A percentile compares a stretch with the other conserved stretches of the same genome.
Conservation (phyloP, 163 green algal genomes). For the Scenedesmus sp. region DNA sequence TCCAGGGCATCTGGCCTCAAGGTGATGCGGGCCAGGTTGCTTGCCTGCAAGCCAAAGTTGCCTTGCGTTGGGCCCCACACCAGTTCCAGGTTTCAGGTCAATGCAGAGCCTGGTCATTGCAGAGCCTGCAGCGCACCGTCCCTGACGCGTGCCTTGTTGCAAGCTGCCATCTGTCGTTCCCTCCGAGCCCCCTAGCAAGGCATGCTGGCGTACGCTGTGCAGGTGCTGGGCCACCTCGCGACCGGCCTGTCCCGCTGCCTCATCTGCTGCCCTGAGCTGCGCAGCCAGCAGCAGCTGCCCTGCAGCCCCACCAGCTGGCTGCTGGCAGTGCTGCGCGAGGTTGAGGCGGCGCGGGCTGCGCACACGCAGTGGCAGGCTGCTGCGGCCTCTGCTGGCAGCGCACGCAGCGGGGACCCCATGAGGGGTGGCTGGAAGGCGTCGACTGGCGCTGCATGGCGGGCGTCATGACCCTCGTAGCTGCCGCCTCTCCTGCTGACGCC, state of each 20-base stretch:
- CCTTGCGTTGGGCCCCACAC: no score
- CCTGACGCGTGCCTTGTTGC: neutral
- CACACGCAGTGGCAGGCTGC: conserved; percentile 21
- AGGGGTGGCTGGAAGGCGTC: conserved; percentile 6
- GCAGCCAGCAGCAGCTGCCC: neutral
- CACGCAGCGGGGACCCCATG: neutral
- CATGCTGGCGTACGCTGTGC: neutral
- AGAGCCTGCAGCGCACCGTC: neutral
- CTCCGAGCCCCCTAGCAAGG: neutral
- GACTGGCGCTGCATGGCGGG: conserved; percentile 21
- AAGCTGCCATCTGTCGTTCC: neutral
- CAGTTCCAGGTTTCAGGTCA: no score
- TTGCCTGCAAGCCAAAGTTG: neutral
- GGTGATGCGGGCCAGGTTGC: neutral
- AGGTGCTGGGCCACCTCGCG: conserved; percentile 33
- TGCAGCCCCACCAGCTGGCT: conserved; percentile 16
- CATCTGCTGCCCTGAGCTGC: neutral
- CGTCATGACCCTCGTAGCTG: conserved; percentile 1
- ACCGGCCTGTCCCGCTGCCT: neutral
- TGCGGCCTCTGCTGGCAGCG: neutral
- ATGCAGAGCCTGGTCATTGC: neutral
- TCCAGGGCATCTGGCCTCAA: conserved; percentile 20
- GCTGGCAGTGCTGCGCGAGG: conserved; percentile 22
- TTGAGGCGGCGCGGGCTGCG: neutral
- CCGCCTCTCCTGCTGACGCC: neutral